Conservation (phyloP, 2,329 filamentous ascomycete species). For the Bipolaris oryzae region DNA sequence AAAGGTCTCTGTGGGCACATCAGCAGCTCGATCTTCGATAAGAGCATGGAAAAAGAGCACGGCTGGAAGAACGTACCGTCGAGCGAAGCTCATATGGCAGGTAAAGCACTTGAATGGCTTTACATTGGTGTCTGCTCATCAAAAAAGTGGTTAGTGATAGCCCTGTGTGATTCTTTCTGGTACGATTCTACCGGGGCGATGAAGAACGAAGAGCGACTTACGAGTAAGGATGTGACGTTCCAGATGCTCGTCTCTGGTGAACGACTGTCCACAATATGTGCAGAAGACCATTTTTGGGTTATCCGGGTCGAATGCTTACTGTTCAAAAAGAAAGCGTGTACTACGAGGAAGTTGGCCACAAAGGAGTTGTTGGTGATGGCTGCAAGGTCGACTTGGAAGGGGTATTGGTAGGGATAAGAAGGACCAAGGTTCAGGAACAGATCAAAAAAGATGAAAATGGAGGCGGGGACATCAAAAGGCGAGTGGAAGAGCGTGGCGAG, state of each 20-base stretch:
- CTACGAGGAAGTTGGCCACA: constrained; percentile 4
- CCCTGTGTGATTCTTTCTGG: constrained; percentile 1
- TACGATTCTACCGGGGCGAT: neutral
- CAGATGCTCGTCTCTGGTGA: constrained; percentile 60
- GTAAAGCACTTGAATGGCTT: constrained; percentile 62
- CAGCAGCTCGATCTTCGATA: constrained; percentile 18
- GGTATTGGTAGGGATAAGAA: constrained; percentile 11
- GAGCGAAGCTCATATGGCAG: constrained; percentile 61
- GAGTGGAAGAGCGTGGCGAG: constrained; percentile 7
- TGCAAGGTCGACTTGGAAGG: constrained; percentile 1
- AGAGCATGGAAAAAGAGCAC: constrained; percentile 4
- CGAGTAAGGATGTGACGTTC: constrained; percentile 60
- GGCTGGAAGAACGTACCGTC: constrained; percentile 49
- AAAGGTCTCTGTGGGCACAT: constrained; percentile 51
- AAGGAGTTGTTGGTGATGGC: neutral
- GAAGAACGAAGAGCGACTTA: constrained; percentile 38
- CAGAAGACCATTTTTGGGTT: constrained; percentile 57
- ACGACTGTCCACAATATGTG: constrained; percentile 60
- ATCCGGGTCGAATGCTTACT: constrained; percentile 1
- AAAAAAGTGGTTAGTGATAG: constrained; percentile 4
- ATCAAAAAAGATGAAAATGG: constrained; percentile 19
- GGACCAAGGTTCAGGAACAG: constrained; percentile 17
- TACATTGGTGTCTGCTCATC: constrained; percentile 56
- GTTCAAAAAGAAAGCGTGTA: constrained; percentile 2
- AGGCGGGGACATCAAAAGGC: constrained; percentile 13